Percentiles rank a stretch among this genome's conserved stretches.
These are phyloP conservation scores for Entonaema liquescens DNA, from an alignment of 495 filamentous ascomycete species.

Conservation along the genomic window DNA sequence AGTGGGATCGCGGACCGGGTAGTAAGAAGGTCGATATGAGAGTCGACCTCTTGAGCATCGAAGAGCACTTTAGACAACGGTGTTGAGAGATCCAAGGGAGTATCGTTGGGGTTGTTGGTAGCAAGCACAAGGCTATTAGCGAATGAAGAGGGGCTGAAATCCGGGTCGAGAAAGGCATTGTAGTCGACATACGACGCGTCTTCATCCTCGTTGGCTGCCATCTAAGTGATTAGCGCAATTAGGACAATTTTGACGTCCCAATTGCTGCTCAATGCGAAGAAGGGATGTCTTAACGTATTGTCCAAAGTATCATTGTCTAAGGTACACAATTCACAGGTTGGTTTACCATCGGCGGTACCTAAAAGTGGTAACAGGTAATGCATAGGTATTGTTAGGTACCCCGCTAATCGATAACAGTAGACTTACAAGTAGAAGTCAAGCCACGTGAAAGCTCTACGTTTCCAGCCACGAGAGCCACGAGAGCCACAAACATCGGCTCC, in stretches of 20 bases:
- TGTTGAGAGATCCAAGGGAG: conserved; percentile 89
- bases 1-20: conserved; percentile 84
- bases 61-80: conserved; percentile 94
- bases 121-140: conserved; percentile 86
- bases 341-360: background rate
- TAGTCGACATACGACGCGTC: conserved; percentile 96
- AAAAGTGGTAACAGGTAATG: too few relatives aligned
- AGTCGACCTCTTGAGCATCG: conserved; percentile 96
- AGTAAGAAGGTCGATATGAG: conserved; percentile 89
- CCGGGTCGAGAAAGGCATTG: conserved; percentile 85
- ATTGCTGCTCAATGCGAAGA: background rate
- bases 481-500: background rate
- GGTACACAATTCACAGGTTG: background rate
- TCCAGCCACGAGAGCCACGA: background rate
- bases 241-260: conserved; percentile 9
- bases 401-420: background rate
- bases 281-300: background rate
- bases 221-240: conserved; percentile 16
- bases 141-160: conserved; percentile 80
- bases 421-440: background rate
- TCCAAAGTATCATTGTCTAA: background rate
- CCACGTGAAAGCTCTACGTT: background rate
- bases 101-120: conserved; percentile 92
- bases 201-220: conserved; percentile 48
- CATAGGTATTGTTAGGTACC: too few relatives aligned